These are phyloP conservation scores for Helicostylum pulchrum DNA, from an alignment of 192 early-diverging fungal species.

Conservation along the genomic window DNA sequence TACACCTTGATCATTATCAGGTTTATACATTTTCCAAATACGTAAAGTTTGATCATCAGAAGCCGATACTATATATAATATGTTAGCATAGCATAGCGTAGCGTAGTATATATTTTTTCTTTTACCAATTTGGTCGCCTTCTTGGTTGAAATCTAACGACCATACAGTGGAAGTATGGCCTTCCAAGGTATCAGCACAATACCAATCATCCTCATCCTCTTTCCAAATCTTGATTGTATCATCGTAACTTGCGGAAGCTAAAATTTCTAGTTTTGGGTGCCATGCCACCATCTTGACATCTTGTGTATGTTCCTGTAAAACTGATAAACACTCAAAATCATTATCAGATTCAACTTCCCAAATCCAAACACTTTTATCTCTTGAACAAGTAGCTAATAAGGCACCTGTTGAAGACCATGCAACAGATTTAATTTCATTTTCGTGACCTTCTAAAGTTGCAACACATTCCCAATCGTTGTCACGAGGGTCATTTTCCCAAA, in stretches of 20 bases:
- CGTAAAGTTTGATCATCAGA: conserved; percentile 84
- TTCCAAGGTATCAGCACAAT: conserved; percentile 77
- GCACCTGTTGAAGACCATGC: conserved; percentile 80
- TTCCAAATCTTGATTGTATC: conserved; percentile 92
- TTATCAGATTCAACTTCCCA: conserved; percentile 88
- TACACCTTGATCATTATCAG: conserved; percentile 48
- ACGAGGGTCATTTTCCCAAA: conserved; percentile 77
- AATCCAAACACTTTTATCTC: conserved; percentile 99
- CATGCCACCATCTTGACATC: conserved; percentile 95
- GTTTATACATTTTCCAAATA: conserved; percentile 67
- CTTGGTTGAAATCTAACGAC: conserved; percentile 82
- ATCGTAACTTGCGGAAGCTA: conserved; percentile 90
- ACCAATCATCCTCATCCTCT: conserved; percentile 98
- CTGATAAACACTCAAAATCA: conserved; percentile 95
- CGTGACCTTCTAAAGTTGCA: conserved; percentile 95
- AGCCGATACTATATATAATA: conserved; percentile 57
- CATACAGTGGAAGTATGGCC: conserved; percentile 93
- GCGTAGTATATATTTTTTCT: neutral
- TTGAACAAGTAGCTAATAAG: conserved; percentile 88
- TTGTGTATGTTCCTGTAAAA: conserved; percentile 93
- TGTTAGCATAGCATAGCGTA: neutral
- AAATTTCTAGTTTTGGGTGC: conserved; percentile 84
- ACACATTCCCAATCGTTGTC: conserved; percentile 76
- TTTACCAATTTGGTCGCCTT: conserved; percentile 52
- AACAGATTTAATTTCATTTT: conserved; percentile 96